Conservation (phyloP, 2,329 filamentous ascomycete species). For the Calycina marina region DNA sequence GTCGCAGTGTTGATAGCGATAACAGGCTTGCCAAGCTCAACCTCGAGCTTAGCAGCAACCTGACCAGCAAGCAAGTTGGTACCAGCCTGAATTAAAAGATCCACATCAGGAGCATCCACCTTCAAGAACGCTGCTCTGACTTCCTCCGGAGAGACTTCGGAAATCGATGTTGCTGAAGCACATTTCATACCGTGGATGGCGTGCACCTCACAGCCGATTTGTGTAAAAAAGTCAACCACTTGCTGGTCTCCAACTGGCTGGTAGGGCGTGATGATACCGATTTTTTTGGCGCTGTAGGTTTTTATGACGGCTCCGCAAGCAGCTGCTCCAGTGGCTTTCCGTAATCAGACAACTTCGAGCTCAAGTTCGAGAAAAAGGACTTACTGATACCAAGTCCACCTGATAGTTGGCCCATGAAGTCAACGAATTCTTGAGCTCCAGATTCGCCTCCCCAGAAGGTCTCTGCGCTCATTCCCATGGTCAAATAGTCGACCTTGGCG, state of each 20-base stretch:
- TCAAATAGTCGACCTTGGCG: slow-evolving; percentile 20
- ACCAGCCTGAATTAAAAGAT: slow-evolving; percentile 22
- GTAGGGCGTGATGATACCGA: slow-evolving; percentile 23
- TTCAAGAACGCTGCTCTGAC: slow-evolving; percentile 19
- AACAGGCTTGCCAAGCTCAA: slow-evolving; percentile 18
- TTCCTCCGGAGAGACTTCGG: slow-evolving; percentile 21
- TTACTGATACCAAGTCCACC: too few relatives aligned
- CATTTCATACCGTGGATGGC: slow-evolving; percentile 21
- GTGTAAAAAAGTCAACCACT: slow-evolving; percentile 21
- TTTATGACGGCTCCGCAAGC: slow-evolving; percentile 20
- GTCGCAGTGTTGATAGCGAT: slow-evolving; percentile 23
- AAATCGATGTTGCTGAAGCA: slow-evolving; percentile 14
- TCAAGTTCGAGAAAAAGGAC: too few relatives aligned
- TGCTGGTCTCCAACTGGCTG: slow-evolving; percentile 22
- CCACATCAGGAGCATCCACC: slow-evolving; percentile 15
- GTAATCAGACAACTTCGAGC: too few relatives aligned
- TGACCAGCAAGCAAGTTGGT: slow-evolving; percentile 22
- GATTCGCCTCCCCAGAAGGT: slow-evolving; percentile 22
- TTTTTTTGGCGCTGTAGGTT: slow-evolving; percentile 18
- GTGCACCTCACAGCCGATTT: slow-evolving; percentile 19
- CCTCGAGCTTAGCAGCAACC: slow-evolving; percentile 20
- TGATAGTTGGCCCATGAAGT: slow-evolving; percentile 20
- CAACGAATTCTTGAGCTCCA: slow-evolving; percentile 20
- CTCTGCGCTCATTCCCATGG: slow-evolving; percentile 23
- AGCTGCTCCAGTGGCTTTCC: slow-evolving; percentile 21